phyloP scores from a whole-genome alignment of 2,329 filamentous ascomycete species.

The Catunica adiposa region DNA sequence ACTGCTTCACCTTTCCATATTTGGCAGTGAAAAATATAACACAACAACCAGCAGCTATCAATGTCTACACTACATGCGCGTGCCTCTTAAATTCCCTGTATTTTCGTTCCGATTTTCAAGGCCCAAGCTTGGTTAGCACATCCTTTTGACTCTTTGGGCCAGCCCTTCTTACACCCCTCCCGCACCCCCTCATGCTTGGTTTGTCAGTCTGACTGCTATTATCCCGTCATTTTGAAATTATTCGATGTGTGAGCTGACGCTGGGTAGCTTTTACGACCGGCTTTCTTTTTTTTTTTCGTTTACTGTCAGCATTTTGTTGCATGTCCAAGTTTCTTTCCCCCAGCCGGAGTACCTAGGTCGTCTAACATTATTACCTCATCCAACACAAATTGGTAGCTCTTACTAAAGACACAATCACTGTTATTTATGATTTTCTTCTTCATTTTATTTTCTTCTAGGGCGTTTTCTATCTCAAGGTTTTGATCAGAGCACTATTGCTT shows the following conservation, averaged over 20 bases:
- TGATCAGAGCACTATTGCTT: no score
- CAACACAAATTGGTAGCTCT: neutral
- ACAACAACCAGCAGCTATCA: neutral
- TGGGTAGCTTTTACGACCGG: neutral
- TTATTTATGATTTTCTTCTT: neutral
- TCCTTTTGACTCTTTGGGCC: neutral
- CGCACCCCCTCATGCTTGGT: no score
- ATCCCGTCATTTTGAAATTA: neutral
- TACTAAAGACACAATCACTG: neutral
- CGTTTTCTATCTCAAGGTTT: neutral
- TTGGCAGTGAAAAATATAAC: neutral
- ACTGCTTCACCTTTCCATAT: no score
- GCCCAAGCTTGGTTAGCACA: neutral
- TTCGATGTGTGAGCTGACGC: no score
- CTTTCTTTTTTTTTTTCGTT: neutral
- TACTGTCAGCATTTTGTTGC: neutral
- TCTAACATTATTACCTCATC: neutral
- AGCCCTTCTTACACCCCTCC: neutral
- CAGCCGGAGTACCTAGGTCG: neutral
- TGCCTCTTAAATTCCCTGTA: neutral
- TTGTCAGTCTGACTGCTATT: neutral
- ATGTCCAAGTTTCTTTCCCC: neutral
- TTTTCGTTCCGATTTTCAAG: neutral
- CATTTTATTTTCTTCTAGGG: neutral
- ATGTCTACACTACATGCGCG: neutral